These are phyloP conservation scores for Sugiyamaella neomexicana DNA, from an alignment of 1,139 yeast species.

Conservation along the genomic window DNA sequence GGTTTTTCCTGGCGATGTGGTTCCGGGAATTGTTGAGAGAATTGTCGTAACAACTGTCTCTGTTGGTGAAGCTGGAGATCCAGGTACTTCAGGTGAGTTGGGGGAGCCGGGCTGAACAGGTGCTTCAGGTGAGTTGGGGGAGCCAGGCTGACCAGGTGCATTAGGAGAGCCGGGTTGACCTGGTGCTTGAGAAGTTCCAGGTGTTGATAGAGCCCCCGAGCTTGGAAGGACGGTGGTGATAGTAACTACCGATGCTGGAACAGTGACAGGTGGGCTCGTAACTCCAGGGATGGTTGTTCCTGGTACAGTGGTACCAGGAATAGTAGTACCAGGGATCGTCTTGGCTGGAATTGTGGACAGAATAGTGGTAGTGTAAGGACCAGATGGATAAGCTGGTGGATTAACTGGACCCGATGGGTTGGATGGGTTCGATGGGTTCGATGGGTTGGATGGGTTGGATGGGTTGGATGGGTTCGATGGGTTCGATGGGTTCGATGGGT, in stretches of 20 bases:
- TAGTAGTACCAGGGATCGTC: constrained; percentile 27
- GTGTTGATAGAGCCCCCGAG: constrained; percentile 1
- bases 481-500: background rate
- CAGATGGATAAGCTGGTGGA: constrained; percentile 14
- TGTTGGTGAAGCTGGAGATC: constrained; percentile 13
- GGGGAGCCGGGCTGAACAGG: background rate
- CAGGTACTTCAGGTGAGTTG: background rate
- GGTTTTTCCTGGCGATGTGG: constrained; percentile 22
- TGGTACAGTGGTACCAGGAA: constrained; percentile 26
- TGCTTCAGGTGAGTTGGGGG: constrained; percentile 5
- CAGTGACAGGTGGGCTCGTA: constrained; percentile 16
- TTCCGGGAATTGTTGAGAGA: constrained; percentile 18
- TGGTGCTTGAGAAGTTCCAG: too few relatives aligned
- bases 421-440: constrained; percentile 15
- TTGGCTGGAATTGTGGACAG: constrained; percentile 25
- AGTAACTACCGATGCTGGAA: constrained; percentile 15
- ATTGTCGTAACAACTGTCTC: constrained; percentile 4
- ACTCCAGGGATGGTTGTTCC: constrained; percentile 21
- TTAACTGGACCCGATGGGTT: constrained; percentile 19
- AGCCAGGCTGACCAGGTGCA: background rate
- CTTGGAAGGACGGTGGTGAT: constrained; percentile 8
- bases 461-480: constrained; percentile 10
- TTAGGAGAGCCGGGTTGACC: constrained; percentile 17
- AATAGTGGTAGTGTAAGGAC: constrained; percentile 18
- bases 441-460: constrained; percentile 19